Base-by-base conservation (phyloP, 2,329 filamentous ascomycete genomes). In the Aureobasidium leucospermi region DNA sequence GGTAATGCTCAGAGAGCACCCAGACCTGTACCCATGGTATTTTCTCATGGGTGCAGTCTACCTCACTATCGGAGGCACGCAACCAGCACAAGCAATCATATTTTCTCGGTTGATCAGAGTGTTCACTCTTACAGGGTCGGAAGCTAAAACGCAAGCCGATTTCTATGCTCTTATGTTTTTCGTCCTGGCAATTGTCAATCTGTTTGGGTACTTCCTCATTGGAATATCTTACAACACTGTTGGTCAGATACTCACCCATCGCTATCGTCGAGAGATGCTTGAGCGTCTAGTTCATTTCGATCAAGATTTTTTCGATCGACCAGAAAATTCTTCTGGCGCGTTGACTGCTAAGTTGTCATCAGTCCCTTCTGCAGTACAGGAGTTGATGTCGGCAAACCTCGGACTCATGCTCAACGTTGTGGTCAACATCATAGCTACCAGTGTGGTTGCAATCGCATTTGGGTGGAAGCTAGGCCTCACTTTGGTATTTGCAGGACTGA, bases 81-180 rank as follows among this genome's bases (percentile, higher is more conserved):
- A 74, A 60, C 78, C 78, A 2, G 75, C 74, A 1, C 78, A 79
- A 64, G 76, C 78, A 3, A 68, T 81, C 31, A 65, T 83, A 0
- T 81, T 82, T 63, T 76, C 78, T 2, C 70, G 76, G 8, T 67
- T 81, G 1, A 72, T 81, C 39, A 65, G 74, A 45, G 76, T 78
- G 2, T 83, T 82, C 61, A 73, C 74, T 41, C 69, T 75, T 38
- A 71, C 68, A 13, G 71, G 75, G 0, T 55, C 67, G 8, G 67
- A 71, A 62, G 73, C 76, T 3, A 68, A 73, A 19, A 61, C 73
- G 1, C 68, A 74, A 55, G 77, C 74, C 9, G 73, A 82, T 63
- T 81, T 82, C 65, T 82, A 76, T 68, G 73, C 78, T 0, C 71
- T 83, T 11, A 82, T 83, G 78, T 81, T 83, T 66, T 81, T 83